Evolutionary conservation across 208 protist genomes (phyloP).

Genomic region (Tritrichomonas musculus): DNA sequence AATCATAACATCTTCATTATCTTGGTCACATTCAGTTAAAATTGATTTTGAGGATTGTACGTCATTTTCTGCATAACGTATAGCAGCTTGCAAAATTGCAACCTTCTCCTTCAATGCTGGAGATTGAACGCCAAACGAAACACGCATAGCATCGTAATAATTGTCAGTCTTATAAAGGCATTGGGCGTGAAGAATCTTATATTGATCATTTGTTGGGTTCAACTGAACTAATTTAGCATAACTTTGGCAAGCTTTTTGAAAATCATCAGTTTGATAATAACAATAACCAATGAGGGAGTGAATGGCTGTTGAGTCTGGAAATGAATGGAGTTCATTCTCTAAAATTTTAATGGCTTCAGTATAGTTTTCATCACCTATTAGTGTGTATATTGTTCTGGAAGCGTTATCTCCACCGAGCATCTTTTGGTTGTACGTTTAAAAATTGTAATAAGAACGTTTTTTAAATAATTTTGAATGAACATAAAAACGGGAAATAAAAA

Average conservation of each 20-base stretch:
- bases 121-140: neutral
- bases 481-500: too few species aligned
- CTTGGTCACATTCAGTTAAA: neutral
- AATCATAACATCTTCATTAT: neutral
- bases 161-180: constrained; percentile 79
- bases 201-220: constrained; percentile 80
- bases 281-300: constrained; percentile 10
- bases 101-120: neutral
- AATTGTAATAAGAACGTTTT: too few species aligned
- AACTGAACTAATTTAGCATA: constrained; percentile 47
- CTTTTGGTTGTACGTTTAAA: too few species aligned
- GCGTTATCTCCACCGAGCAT: too few species aligned
- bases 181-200: constrained; percentile 84
- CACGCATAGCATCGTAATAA: constrained; percentile 54
- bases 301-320: neutral
- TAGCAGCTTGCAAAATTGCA: neutral
- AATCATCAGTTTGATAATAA: neutral
- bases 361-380: neutral
- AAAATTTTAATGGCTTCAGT: neutral
- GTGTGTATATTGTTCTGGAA: constrained; percentile 2
- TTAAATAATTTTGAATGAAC: too few species aligned
- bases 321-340: neutral
- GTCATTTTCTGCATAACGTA: constrained; percentile 21
- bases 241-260: neutral
- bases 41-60: constrained; percentile 1